phyloP scores from a whole-genome alignment of 2,329 filamentous ascomycete species.

The Alternaria atra region DNA sequence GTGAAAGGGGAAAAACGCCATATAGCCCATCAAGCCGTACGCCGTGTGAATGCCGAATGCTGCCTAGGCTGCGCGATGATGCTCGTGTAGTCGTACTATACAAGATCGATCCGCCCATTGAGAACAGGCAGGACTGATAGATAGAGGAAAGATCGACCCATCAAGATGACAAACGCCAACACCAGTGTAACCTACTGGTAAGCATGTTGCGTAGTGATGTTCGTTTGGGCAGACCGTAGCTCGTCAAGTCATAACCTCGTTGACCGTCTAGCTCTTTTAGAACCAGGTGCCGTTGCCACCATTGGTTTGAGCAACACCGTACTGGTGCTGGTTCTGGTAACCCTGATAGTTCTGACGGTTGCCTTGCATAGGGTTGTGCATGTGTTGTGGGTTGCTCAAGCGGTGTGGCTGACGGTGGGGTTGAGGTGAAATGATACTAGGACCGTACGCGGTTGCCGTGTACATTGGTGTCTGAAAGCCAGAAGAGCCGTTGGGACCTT shows the following conservation, averaged over 20 bases:
- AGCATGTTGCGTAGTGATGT: slow-evolving; percentile 32
- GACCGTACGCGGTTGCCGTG: slow-evolving; percentile 43
- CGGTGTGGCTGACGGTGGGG: slow-evolving; percentile 48
- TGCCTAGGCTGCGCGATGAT: slow-evolving; percentile 45
- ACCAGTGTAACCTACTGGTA: slow-evolving; percentile 31
- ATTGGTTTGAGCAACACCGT: slow-evolving; percentile 38
- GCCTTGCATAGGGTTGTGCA: slow-evolving; percentile 51
- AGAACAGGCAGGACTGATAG: slow-evolving; percentile 35
- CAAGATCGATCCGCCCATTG: slow-evolving; percentile 39
- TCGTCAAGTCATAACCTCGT: slow-evolving; percentile 63
- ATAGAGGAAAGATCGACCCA: slow-evolving; percentile 35
- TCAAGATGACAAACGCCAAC: slow-evolving; percentile 28
- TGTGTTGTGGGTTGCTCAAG: slow-evolving; percentile 49
- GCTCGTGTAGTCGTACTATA: slow-evolving; percentile 49
- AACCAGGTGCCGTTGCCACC: slow-evolving; percentile 16
- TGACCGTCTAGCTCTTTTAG: slow-evolving; percentile 20
- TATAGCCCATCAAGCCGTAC: slow-evolving; percentile 28
- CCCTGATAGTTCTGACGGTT: slow-evolving; percentile 46
- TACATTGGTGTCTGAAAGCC: slow-evolving; percentile 46
- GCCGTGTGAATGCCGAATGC: slow-evolving; percentile 44
- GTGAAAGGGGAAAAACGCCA: slow-evolving; percentile 16
- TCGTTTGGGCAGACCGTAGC: slow-evolving; percentile 51
- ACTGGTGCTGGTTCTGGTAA: slow-evolving; percentile 52
- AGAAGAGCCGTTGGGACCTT: slow-evolving; percentile 21
- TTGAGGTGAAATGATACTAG: slow-evolving; percentile 48